phyloP scores from a whole-genome alignment of 495 filamentous ascomycete species.

The Penicillium macrosclerotiorum region DNA sequence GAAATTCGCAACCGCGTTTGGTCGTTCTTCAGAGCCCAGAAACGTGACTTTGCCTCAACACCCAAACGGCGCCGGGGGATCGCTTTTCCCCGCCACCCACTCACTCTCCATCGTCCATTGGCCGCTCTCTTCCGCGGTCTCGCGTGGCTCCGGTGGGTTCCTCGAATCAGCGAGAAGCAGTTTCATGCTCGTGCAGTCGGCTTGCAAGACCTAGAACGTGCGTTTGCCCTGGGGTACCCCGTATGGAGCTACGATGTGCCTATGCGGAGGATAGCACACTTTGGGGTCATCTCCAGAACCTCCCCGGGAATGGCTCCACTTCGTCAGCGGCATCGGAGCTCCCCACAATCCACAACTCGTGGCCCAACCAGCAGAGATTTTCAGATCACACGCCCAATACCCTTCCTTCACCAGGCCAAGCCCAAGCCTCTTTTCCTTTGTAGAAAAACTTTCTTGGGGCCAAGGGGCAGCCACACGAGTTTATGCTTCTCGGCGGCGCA shows the following conservation, averaged over 20 bases:
- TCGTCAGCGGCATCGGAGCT: conserved; percentile 13
- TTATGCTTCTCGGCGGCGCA: too few species aligned
- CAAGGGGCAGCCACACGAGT: too few species aligned
- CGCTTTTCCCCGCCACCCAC: conserved; percentile 27
- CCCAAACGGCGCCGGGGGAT: conserved; percentile 10
- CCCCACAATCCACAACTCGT: conserved; percentile 8
- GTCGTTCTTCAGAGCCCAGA: background rate
- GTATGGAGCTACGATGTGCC: background rate
- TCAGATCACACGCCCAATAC: background rate
- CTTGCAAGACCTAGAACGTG: background rate
- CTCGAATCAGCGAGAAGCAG: conserved; percentile 3
- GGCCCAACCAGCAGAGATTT: conserved; percentile 12
- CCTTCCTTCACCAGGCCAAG: background rate
- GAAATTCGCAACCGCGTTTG: background rate
- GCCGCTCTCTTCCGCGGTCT: background rate
- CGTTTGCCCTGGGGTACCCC: conserved; percentile 13
- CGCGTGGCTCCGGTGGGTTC: conserved; percentile 7
- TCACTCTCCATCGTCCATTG: background rate
- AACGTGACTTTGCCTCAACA: background rate
- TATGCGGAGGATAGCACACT: background rate
- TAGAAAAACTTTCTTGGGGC: conserved; percentile 9
- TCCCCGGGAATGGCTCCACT: conserved; percentile 9
- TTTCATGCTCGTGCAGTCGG: conserved; percentile 2
- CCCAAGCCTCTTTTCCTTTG: background rate
- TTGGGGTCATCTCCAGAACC: background rate